These are phyloP conservation scores for Lumnitzera littorea DNA, from an alignment of 345 rosid genomes.

Conservation along the genomic window DNA sequence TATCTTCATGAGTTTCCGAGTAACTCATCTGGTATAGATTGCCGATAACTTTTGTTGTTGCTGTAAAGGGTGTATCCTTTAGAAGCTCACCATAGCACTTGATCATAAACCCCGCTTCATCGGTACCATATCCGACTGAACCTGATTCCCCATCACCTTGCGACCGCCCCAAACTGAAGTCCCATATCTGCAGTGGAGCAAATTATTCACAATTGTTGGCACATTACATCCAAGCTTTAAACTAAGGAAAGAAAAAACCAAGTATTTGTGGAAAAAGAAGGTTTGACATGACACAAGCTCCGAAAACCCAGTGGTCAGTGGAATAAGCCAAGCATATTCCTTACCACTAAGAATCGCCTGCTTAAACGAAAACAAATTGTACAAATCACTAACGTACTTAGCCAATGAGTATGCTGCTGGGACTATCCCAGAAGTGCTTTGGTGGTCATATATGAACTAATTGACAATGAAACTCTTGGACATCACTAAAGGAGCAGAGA, in stretches of 20 bases:
- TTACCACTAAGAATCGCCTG: too few relatives aligned
- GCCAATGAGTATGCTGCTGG: too few relatives aligned
- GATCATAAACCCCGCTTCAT: conserved; percentile 34
- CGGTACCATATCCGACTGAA: conserved; percentile 25
- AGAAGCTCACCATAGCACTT: conserved; percentile 37
- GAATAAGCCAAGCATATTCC: too few relatives aligned
- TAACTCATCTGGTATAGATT: conserved; percentile 33
- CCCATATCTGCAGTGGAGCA: conserved; percentile 62
- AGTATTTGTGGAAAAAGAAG: neutral
- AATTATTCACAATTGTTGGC: neutral
- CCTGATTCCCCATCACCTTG: conserved; percentile 41
- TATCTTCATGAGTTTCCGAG: conserved; percentile 22
- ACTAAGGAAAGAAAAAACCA: neutral
- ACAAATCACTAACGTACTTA: too few relatives aligned
- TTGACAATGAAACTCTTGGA: neutral
- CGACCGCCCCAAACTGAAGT: conserved; percentile 58
- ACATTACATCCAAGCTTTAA: neutral
- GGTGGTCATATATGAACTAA: too few relatives aligned
- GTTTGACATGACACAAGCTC: too few relatives aligned
- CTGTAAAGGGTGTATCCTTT: conserved; percentile 35
- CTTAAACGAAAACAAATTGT: too few relatives aligned
- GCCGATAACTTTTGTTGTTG: conserved; percentile 25
- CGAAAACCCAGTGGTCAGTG: too few relatives aligned
- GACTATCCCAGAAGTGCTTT: too few relatives aligned
- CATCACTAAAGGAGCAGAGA: neutral